A percentile compares a stretch with the other conserved stretches of the same genome.
These are phyloP conservation scores for Pedinophyceae sp. DNA, from an alignment of 139 green algal genomes.

Conservation along the genomic window DNA sequence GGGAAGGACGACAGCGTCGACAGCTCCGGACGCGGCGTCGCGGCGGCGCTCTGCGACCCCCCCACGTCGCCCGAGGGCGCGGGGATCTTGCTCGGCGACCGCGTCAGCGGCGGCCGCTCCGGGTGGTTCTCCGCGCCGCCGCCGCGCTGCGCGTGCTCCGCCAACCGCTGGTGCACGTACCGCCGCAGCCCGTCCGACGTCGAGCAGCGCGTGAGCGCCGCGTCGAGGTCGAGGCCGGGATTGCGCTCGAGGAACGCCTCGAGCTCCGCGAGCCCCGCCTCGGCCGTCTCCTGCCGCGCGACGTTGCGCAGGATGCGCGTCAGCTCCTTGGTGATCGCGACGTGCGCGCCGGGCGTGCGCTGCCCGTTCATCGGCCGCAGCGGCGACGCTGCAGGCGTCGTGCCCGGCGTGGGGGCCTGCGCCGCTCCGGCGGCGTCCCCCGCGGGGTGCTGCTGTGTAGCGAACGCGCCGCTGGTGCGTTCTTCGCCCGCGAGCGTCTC, in stretches of 20 bases:
- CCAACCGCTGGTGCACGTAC: background rate
- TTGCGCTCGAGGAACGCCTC: slow-evolving; percentile 35
- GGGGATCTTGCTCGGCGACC: background rate
- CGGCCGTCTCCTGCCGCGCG: background rate
- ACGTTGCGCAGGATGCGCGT: background rate
- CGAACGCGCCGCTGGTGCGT: background rate
- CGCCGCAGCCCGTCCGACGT: background rate
- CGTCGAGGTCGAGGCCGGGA: slow-evolving; percentile 21
- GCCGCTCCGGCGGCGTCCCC: background rate
- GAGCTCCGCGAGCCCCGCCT: slow-evolving; percentile 38
- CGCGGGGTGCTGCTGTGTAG: background rate
- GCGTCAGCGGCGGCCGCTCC: too few relatives aligned
- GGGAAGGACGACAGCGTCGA: too few relatives aligned
- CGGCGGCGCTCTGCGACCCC: too few relatives aligned
- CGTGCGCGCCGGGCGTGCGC: background rate
- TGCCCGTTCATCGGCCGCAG: background rate
- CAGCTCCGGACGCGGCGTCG: too few relatives aligned
- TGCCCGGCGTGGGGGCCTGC: slow-evolving; percentile 12
- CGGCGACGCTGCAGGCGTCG: background rate
- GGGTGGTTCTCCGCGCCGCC: too few relatives aligned
- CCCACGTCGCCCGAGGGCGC: too few relatives aligned
- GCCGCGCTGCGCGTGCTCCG: too few relatives aligned
- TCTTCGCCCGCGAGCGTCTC: slow-evolving; percentile 24
- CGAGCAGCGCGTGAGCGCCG: slow-evolving; percentile 13
- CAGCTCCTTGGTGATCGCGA: too few relatives aligned